Evolutionary conservation across 441 rosid genomes (phyloP).

Genomic region (Capsella rubella): DNA sequence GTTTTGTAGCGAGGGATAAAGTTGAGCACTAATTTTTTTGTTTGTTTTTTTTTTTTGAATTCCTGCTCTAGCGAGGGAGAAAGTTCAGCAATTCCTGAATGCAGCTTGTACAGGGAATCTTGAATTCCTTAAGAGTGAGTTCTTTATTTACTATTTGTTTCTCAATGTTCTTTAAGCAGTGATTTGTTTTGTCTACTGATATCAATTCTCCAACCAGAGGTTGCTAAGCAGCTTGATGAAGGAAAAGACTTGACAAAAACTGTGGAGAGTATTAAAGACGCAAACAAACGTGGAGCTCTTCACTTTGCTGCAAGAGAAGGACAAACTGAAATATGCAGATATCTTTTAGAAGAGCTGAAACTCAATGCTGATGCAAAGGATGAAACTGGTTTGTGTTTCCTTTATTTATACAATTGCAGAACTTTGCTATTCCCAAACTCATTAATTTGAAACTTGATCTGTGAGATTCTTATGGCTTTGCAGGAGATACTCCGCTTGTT

Average conservation of each 20-base stretch:
- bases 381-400: constrained; percentile 69
- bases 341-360: constrained; percentile 82
- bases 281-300: constrained; percentile 89
- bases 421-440: not conserved
- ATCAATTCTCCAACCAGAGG: constrained; percentile 48
- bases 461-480: constrained; percentile 35
- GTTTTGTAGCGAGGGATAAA: not conserved
- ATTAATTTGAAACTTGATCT: constrained; percentile 1
- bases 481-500: constrained; percentile 93
- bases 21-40: constrained; percentile 8
- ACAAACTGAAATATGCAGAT: constrained; percentile 77
- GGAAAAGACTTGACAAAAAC: constrained; percentile 76
- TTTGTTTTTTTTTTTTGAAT: constrained; percentile 4
- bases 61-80: constrained; percentile 68
- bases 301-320: constrained; percentile 98
- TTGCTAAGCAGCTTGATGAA: constrained; percentile 80
- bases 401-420: not conserved
- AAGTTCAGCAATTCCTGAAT: constrained; percentile 77
- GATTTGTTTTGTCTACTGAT: not conserved
- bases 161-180: not conserved
- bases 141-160: not conserved
- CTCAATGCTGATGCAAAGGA: constrained; percentile 71
- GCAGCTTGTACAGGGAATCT: constrained; percentile 82
- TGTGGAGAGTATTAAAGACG: constrained; percentile 85
- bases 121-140: constrained; percentile 85